Base-by-base conservation (phyloP, 2,329 filamentous ascomycete species). In the Epichloe brachyelytri region DNA sequence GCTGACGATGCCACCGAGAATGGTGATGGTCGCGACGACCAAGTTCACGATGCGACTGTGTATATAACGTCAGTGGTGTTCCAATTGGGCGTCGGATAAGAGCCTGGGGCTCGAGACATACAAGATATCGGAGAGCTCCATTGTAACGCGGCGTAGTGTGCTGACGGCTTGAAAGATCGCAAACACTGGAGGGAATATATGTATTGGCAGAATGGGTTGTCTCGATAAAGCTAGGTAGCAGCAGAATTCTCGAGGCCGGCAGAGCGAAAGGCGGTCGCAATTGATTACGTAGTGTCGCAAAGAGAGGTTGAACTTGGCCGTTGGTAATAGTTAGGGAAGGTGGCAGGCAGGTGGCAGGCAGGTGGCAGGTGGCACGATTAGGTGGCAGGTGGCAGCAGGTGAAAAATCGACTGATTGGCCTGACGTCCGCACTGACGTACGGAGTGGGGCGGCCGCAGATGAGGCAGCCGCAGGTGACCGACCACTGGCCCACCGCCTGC, bases 81-180 rank as follows among this genome's bases (percentile, higher is more conserved):
- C 50, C 34, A 34, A 49, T 45, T 4, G 15, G 41, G 20, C 22
- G 48, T 37, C 15, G 19, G 26, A 14, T 10, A 30, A 19, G 33
- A 17, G 17, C 6, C 43, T 15, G 43, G 34, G 49, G 47, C 46
- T 53, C 43, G 46, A 48, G 38, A 63, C 86, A 73, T 77, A 94
- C 88, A 95, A 94, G 68, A 83, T 83, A 71, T 95, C 88, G 56
- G 88, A 91, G 75, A 89, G 87, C 71, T 95, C 89, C 88, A 95
- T 95, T 59, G 65, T 75, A 64, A 34, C 46, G 49, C 41, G 37
- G 43, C 22, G 45, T 30, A 45, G 30, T 37, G 7, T 44, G 20
- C 10, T 48, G 36, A 17, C n/a, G 44, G 19, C 15, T 19, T 40
- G 37, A 15, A 26, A 43, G 22, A 47, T 41, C 30, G 43, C 43